Base-by-base conservation (phyloP, 2,329 filamentous ascomycete genomes). In the Fusarium lateritium region DNA sequence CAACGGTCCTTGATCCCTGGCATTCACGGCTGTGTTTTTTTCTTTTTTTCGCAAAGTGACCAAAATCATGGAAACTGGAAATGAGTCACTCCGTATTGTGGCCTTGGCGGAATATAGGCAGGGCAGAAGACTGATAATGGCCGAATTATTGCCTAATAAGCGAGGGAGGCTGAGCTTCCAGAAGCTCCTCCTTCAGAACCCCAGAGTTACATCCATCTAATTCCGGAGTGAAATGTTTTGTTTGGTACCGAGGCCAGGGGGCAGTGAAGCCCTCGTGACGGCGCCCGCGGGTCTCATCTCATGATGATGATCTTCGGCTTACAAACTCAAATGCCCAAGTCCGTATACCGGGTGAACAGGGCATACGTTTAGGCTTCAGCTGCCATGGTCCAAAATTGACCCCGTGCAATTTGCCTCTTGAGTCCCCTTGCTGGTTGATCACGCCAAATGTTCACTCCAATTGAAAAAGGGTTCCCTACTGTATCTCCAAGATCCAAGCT, bases 101-200 rank as follows among this genome's bases (percentile, higher is more conserved):
- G 46, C 52, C 62, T 65, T 65, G 62, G 61, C 61, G 31, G 34
- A 28, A 26, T n/a, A 36, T 15, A 22, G 42, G 36, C 40, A 40
- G 24, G 43, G 28, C 49, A 60, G 34, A 17, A 31, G 24, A n/a
- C 24, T 39, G 28, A 19, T 43, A 36, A 45, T 56, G 55, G 39
- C 21, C 43, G 22, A 36, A 14, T 33, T 33, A 56, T 47, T 56
- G 33, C 44, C 40, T 59, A 50, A n/a, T 36, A 43, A 61, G 38
- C 43, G 55, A 61, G n/a, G 26, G 62, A 54, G 62, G 62, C 62
- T 56, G 62, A 66, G 55, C 47, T 60, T 65, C 62, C 42, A 65
- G 46, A 65, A 65, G 31, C n/a, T 47, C 38, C 33, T 36, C 19
- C 14, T 34, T 39, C 10, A 34, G 60, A 33, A 26, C 46, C 36